Base-by-base conservation (phyloP, 805 yeast species). In the Naumovozyma dairenensis region DNA sequence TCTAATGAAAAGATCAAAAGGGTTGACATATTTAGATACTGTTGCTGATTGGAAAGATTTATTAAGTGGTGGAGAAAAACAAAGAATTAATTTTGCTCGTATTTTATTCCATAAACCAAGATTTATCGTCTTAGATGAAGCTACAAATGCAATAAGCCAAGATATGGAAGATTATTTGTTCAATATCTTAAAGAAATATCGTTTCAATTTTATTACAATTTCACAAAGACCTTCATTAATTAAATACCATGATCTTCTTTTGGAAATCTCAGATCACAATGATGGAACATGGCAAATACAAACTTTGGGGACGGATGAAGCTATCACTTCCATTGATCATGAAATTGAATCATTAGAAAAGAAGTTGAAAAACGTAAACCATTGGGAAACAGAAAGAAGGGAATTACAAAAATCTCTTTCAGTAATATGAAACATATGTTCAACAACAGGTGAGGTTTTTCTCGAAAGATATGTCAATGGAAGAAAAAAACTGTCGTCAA, bases 31-130 rank as follows among this genome's bases (percentile, higher is more conserved):
- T 41, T 53, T 66, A 21, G 62, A 67, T 42, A 52, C 66, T 4
- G 46, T 58, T 8, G 69, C 78, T 38, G 84, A 77, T 44, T 86
- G 96, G 96, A 78, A 78, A 49, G 93, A 81, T 53, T 80, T 86
- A n/a, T 69, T 86, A 43, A 80, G 92, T 58, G 96, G 96, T n/a
- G 96, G 96, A 37, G 96, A 86, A 56, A 79, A 84, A 59, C 96
- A 86, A 63, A 74, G 94, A 52, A 71, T 86, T 55, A 75, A 84
- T 56, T 81, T 86, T 63, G 95, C 96, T 0, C 69, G 96, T 46
- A 72, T 86, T 2, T 61, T 86, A 45, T 84, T 79, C 62, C 83
- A 80, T 53, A 71, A 72, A 34, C 94, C 94, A 31, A 70, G 72
- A 53, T 83, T 83, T 56, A 85, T 86, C 3, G 74, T 86, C 2